A percentile compares a stretch with the other conserved stretches of the same genome.
Conservation (phyloP, 2,329 filamentous ascomycete species). For the Diaporthe vexans region DNA sequence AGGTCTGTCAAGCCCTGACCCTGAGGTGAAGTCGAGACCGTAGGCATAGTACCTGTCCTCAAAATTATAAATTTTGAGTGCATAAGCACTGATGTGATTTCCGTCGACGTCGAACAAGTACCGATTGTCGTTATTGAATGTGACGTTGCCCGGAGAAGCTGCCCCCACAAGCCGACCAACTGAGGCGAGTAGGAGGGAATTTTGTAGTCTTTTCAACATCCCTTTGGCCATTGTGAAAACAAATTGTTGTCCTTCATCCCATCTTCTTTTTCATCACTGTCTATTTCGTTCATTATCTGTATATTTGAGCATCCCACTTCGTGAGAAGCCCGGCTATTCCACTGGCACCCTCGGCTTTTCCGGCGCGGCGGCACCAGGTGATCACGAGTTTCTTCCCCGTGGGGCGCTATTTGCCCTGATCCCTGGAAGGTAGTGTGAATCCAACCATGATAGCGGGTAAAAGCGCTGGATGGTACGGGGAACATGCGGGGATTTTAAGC, state of each 20-base stretch:
- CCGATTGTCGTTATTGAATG: slow-evolving; percentile 14
- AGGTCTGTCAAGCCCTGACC: slow-evolving; percentile 11
- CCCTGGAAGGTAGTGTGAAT: slow-evolving; percentile 9
- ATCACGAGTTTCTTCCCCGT: slow-evolving; percentile 7
- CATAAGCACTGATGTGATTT: slow-evolving; percentile 38
- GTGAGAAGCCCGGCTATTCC: slow-evolving; percentile 20
- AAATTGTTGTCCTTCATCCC: not conserved
- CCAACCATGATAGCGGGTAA: slow-evolving; percentile 21
- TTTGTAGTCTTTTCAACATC: not conserved
- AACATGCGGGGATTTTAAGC: slow-evolving; percentile 16
- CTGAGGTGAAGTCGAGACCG: slow-evolving; percentile 33
- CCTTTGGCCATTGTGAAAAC: slow-evolving; percentile 17
- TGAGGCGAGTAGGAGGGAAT: not conserved
- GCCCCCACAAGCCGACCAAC: slow-evolving; percentile 4
- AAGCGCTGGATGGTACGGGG: not conserved
- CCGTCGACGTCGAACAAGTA: slow-evolving; percentile 35
- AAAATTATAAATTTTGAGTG: slow-evolving; percentile 35
- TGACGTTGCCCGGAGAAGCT: slow-evolving; percentile 15
- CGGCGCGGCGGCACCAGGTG: slow-evolving; percentile 23
- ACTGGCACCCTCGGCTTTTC: slow-evolving; percentile 12
- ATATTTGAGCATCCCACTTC: slow-evolving; percentile 15
- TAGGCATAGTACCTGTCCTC: slow-evolving; percentile 37
- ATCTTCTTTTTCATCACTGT: not conserved
- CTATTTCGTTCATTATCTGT: not conserved
- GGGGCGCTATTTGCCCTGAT: slow-evolving; percentile 19